Base-by-base conservation (phyloP, 257 asterid genomes). In the Coffea eugenioides region DNA sequence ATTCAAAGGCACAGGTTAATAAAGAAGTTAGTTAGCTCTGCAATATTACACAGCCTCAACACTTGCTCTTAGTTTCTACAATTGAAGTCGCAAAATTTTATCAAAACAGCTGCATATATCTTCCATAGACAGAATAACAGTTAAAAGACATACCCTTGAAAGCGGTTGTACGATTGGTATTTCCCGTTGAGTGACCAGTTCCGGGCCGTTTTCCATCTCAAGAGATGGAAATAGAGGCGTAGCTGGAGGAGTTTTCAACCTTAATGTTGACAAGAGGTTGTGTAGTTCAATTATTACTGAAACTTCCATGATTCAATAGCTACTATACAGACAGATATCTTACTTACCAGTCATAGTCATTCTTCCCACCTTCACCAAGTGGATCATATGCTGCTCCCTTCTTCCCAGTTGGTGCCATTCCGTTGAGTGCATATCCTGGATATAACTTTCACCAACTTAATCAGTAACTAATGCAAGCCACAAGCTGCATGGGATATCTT, bases 181-280 rank as follows among this genome's bases (percentile, higher is more conserved):
- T 56, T 92, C 95, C 82, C 84, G 80, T 15, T 88, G 96, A 65
- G 82, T 39, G 56, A 88, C 82, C 27, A 92, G 64, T 64, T 90
- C 92, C 68, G 84, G 90, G 13, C 85, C 88, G 49, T 81, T 82
- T 84, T 93, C 97, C 97, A 90, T 90, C 77, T 93, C 98, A 49
- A 93, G 96, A 20, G 98, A 93, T 5, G 94, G 96, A 83, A 93
- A 93, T 51, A 92, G 84, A 70, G 98, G 97, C 31, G 98, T 93
- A 0, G 97, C 96, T 0, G 98, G 98, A 0, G 98, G 98, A 13
- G 98, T 92, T 83, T 93, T 93, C 36, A 93, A 80, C 98, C 98
- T 93, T 78, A 54, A 69, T 7, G 31, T 48, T 3, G 74, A 78
- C 20, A 36, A 71, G 45, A 61, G 73, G 18, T 8, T 65, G 27